phyloP scores from a whole-genome alignment of 164 flowering plant species.

The Aristolochia fimbriata region DNA sequence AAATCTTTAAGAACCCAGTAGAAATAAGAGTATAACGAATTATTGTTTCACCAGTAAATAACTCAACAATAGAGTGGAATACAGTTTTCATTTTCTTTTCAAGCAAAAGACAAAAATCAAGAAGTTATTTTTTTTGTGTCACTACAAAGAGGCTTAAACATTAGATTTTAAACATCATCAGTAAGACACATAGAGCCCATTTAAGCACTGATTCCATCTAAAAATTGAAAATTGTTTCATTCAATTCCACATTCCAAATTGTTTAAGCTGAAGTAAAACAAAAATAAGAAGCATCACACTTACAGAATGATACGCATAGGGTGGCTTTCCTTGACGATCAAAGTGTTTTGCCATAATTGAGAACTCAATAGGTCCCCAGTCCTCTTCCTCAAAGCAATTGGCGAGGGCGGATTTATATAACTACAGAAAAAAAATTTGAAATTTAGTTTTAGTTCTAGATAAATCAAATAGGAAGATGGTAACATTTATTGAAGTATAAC shows the following conservation, averaged over 20 bases:
- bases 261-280: too few species aligned
- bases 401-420: conserved; percentile 86
- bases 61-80: too few species aligned
- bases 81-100: too few species aligned
- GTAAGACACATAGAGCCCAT: too few species aligned
- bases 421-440: conserved; percentile 19
- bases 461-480: not conserved
- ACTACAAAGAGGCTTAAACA: too few species aligned
- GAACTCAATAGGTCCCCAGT: conserved; percentile 89
- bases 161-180: too few species aligned
- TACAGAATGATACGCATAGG: conserved; percentile 88
- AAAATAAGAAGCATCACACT: conserved; percentile 19
- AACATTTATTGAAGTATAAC: not conserved
- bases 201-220: too few species aligned
- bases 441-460: not conserved
- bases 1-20: too few species aligned
- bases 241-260: not conserved
- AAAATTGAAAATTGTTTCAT: not conserved
- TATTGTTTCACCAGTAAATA: too few species aligned
- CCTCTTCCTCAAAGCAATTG: conserved; percentile 82
- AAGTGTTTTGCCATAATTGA: conserved; percentile 86
- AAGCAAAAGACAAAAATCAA: too few species aligned
- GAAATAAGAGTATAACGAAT: too few species aligned
- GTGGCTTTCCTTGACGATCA: conserved; percentile 89
- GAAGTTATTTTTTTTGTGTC: too few species aligned